Evolutionary conservation across 2,329 filamentous ascomycete genomes (phyloP).

Genomic region (Biscogniauxia sp.): DNA sequence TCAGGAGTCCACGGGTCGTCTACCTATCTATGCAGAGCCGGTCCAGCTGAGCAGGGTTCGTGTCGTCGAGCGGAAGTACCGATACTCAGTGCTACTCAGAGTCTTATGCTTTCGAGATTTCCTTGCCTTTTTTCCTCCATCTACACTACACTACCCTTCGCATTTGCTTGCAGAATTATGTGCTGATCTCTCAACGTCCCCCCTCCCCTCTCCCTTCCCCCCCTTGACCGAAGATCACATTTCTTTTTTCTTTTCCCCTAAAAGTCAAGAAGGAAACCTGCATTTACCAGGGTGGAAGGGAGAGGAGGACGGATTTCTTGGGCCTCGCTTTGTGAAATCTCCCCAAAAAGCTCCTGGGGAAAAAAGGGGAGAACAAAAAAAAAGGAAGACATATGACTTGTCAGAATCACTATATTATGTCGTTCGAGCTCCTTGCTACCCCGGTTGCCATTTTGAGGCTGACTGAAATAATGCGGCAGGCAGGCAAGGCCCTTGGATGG

Average conservation of each 20-base stretch:
- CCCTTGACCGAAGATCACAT: slow-evolving; percentile 20
- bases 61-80: slow-evolving; percentile 15
- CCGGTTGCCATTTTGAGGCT: slow-evolving; percentile 16
- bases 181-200: slow-evolving; percentile 7
- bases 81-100: slow-evolving; percentile 23
- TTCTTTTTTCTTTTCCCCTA: slow-evolving; percentile 11
- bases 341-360: background rate
- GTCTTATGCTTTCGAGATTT: no score
- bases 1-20: background rate
- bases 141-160: no score
- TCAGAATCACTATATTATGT: slow-evolving; percentile 9
- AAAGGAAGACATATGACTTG: slow-evolving; percentile 19
- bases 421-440: slow-evolving; percentile 6
- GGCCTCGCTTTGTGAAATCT: slow-evolving; percentile 5
- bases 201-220: slow-evolving; percentile 12
- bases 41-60: slow-evolving; percentile 13
- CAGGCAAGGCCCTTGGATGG: slow-evolving; percentile 11
- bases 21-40: background rate
- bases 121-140: no score
- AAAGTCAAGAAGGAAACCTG: slow-evolving; percentile 18
- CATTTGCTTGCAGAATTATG: background rate
- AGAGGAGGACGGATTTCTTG: slow-evolving; percentile 17
- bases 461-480: slow-evolving; percentile 14
- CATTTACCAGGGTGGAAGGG: slow-evolving; percentile 19
- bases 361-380: slow-evolving; percentile 3